Evolutionary conservation across 1,284 basidiomycete genomes (phyloP).

Genomic region (Leccinum griseonigrum): DNA sequence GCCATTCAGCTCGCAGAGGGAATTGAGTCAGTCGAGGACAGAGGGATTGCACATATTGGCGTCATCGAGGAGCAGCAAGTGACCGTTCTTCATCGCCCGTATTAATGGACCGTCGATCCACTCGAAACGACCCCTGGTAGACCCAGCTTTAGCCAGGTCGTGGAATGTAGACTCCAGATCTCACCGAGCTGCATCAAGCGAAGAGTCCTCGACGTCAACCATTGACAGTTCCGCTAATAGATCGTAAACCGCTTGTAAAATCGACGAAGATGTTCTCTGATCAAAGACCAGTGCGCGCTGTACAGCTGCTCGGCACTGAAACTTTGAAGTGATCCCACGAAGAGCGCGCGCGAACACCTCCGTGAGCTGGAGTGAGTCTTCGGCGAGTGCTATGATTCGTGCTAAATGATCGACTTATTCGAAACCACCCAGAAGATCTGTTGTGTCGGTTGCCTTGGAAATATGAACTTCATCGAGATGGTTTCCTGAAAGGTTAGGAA

Average conservation of each 20-base stretch:
- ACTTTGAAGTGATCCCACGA: slow-evolving; percentile 33
- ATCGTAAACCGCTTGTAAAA: slow-evolving; percentile 22
- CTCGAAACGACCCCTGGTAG: slow-evolving; percentile 67
- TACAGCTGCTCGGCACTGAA: slow-evolving; percentile 20
- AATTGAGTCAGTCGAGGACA: slow-evolving; percentile 96
- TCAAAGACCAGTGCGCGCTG: slow-evolving; percentile 24
- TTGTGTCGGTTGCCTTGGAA: slow-evolving; percentile 89
- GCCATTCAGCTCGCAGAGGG: slow-evolving; percentile 89
- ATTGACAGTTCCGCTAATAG: slow-evolving; percentile 25
- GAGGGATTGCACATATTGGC: slow-evolving; percentile 96
- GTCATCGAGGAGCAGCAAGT: slow-evolving; percentile 91
- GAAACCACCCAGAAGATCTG: slow-evolving; percentile 93
- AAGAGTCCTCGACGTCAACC: slow-evolving; percentile 13
- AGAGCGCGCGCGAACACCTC: slow-evolving; percentile 41
- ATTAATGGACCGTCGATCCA: slow-evolving; percentile 98
- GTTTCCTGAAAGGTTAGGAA: slow-evolving; percentile 75
- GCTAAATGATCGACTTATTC: slow-evolving; percentile 76
- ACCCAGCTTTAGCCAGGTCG: slow-evolving; percentile 16
- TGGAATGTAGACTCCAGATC: slow-evolving; percentile 18
- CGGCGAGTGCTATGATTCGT: slow-evolving; percentile 39
- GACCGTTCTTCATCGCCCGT: slow-evolving; percentile 80
- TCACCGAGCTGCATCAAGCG: slow-evolving; percentile 10
- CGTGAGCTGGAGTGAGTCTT: slow-evolving; percentile 40
- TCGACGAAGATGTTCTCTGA: slow-evolving; percentile 17
- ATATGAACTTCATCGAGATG: slow-evolving; percentile 74